Evolutionary conservation across 2,329 filamentous ascomycete genomes (phyloP).

Genomic region (Apiospora pterosperma): DNA sequence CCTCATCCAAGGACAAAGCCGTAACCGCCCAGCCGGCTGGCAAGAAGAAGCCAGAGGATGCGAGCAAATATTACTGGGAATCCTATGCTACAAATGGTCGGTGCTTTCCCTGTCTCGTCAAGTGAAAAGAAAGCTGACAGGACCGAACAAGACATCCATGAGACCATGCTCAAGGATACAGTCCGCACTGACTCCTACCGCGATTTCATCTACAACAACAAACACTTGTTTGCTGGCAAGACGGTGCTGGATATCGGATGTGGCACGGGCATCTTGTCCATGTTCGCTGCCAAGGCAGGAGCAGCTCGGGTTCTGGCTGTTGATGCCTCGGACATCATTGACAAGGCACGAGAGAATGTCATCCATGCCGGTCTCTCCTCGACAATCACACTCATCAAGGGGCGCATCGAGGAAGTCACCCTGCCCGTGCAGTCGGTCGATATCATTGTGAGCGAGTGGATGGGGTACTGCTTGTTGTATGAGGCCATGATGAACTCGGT

Average conservation of each 20-base stretch:
- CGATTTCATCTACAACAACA: conserved; percentile 92
- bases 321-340: conserved; percentile 87
- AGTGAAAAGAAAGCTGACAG: neutral
- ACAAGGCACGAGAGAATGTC: conserved; percentile 81
- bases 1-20: conserved; percentile 23
- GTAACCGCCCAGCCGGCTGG: conserved; percentile 14
- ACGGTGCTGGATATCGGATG: conserved; percentile 89
- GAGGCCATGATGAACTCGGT: conserved; percentile 96
- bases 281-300: conserved; percentile 91
- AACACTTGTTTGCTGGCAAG: conserved; percentile 81
- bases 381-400: conserved; percentile 74
- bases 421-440: conserved; percentile 80
- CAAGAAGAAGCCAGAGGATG: conserved; percentile 30
- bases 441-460: conserved; percentile 96
- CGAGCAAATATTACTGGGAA: conserved; percentile 54
- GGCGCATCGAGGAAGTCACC: conserved; percentile 82
- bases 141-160: conserved; percentile 74
- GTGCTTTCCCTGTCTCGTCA: conserved; percentile 14
- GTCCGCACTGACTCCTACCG: conserved; percentile 88
- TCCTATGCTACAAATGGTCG: conserved; percentile 59
- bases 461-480: conserved; percentile 92
- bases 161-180: conserved; percentile 90
- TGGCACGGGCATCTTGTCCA: conserved; percentile 80
- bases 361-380: conserved; percentile 74
- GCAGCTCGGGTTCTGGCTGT: conserved; percentile 85